Conservation (phyloP, 345 rosid genomes). For the Brassica napus region Da-Ae NC_063447.1:6092501-6093000, state of each 20-base stretch:
- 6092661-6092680: slow-evolving; percentile 97
- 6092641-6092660: slow-evolving; percentile 81
- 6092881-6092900: slow-evolving; percentile 89
- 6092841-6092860: slow-evolving; percentile 97
- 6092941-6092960: slow-evolving; percentile 98
- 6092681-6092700: slow-evolving; percentile 94
- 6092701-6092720: slow-evolving; percentile 99
- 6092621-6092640: slow-evolving; percentile 97
- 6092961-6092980: slow-evolving; percentile 96
- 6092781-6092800: slow-evolving; percentile 87
- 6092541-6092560: slow-evolving; percentile 87
- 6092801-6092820: slow-evolving; percentile 85
- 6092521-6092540: slow-evolving; percentile 97
- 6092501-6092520: slow-evolving; percentile 86
- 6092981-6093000: slow-evolving; percentile 98
- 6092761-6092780: slow-evolving; percentile 98
- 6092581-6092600: slow-evolving; percentile 93
- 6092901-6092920: slow-evolving; percentile 96
- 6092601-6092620: slow-evolving; percentile 94
- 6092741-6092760: slow-evolving; percentile 93
- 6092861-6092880: slow-evolving; percentile 97
- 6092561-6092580: slow-evolving; percentile 91
- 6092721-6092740: slow-evolving; percentile 98
- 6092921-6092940: slow-evolving; percentile 99
- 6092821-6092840: slow-evolving; percentile 93